Evolutionary conservation across 139 green algal species (phyloP), one percentile per base, ranked within the genome.

Genomic region (Zygnema cylindricum): DNA sequence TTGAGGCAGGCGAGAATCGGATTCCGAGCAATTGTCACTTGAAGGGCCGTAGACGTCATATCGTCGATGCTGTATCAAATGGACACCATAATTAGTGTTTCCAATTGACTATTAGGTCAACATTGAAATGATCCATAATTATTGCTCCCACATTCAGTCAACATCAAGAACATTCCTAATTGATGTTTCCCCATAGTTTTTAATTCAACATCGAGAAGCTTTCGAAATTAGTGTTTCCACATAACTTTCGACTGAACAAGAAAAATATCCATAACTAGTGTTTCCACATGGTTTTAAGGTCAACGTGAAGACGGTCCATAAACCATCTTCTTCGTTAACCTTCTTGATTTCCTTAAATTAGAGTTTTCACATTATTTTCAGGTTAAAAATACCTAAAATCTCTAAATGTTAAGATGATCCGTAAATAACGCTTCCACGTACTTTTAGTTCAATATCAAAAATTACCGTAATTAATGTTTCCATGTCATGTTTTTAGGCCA

Each of bases 171-270:
- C 82, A 49, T 87, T 49, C 3, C 22, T 1, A 33, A 87, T 49
- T 32, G 82, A 87, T 87, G 35, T 35, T 32, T 22, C 42, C 38
- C 23, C 82, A 32, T 55, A 43, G 36, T 2, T 30, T 81, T 2
- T 23, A 33, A 32, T 81, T 30, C 41, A 71, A 43, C 39, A 42
- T 54, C 55, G n/a, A 49, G 55, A 81, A 49, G 63, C 79, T 87
- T 25, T 87, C 82, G 25, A 33, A 49, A 25, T 40, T 43, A 38
- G 82, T 55, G 49, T 81, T 87, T 32, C 82, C 82, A n/a, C n/a
- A n/a, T n/a, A n/a, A n/a, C n/a, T n/a, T n/a, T n/a, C n/a, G n/a
- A n/a, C n/a, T n/a, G n/a, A n/a, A n/a, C n/a, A n/a, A n/a, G n/a
- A n/a, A n/a, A n/a, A n/a, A n/a, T n/a, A n/a, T n/a, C n/a, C n/a